Evolutionary conservation across 1,284 basidiomycete species (phyloP).

Genomic region (Rhizoctonia solani): DNA sequence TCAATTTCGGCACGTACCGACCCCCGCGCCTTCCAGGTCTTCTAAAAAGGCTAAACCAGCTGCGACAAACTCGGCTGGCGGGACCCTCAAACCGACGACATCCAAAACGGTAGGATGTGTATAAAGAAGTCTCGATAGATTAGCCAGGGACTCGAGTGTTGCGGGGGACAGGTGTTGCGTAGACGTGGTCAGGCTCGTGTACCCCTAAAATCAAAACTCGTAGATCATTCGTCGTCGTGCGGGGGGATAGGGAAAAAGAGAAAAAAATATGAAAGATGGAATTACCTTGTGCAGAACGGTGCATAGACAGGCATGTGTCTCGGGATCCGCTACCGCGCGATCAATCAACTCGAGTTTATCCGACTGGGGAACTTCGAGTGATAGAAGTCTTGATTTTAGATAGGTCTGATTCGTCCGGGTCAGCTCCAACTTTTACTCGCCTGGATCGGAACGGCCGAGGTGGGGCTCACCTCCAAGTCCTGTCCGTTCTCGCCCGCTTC

Average conservation of each 20-base stretch:
- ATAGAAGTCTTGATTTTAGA: slow-evolving; percentile 61
- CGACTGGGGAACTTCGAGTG: slow-evolving; percentile 54
- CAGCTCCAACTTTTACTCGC: neutral
- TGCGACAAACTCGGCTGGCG: slow-evolving; percentile 63
- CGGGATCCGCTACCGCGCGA: slow-evolving; percentile 62
- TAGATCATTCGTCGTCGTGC: too few relatives aligned
- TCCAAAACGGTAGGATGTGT: slow-evolving; percentile 62
- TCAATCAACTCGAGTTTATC: slow-evolving; percentile 58
- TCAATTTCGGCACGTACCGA: slow-evolving; percentile 56
- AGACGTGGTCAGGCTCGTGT: neutral
- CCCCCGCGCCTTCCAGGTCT: slow-evolving; percentile 74
- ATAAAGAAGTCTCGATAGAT: slow-evolving; percentile 66
- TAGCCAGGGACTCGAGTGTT: slow-evolving; percentile 62
- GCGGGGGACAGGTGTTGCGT: slow-evolving; percentile 46
- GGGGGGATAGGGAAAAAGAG: too few relatives aligned
- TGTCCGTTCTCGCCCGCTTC: slow-evolving; percentile 29
- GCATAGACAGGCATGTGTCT: slow-evolving; percentile 62
- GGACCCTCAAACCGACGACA: slow-evolving; percentile 68
- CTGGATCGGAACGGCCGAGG: neutral
- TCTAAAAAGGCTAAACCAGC: slow-evolving; percentile 65
- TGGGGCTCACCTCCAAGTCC: slow-evolving; percentile 18
- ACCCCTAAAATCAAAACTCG: neutral
- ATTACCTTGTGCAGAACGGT: slow-evolving; percentile 63
- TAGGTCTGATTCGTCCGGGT: slow-evolving; percentile 52
- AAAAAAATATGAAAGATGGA: slow-evolving; percentile 34